Percentiles rank a stretch among this genome's conserved stretches.
Conservation (phyloP, 352 stramenopile genomes). For the Globisporangium perplexum region DNA sequence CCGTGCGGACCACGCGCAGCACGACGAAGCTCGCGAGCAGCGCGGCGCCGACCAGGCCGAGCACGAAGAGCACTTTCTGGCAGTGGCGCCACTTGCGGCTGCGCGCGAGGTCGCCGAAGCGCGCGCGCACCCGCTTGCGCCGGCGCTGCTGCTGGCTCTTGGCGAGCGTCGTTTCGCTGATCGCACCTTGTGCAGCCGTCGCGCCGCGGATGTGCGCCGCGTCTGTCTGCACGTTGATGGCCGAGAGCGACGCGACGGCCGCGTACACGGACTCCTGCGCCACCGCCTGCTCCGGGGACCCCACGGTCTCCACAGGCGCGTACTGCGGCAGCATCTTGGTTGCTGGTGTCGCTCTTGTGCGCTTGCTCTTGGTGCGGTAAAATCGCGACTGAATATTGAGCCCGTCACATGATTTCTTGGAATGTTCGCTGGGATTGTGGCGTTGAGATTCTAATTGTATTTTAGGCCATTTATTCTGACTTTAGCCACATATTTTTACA, state of each 20-base stretch:
- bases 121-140: slow-evolving; percentile 2
- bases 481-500: no score
- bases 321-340: slow-evolving; percentile 10
- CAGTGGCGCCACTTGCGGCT: slow-evolving; percentile 11
- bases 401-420: no score
- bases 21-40: slow-evolving; percentile 12
- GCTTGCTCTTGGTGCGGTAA: no score
- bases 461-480: no score
- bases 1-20: slow-evolving; percentile 10
- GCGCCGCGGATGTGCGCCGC: neutral
- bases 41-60: slow-evolving; percentile 8
- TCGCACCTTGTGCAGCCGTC: neutral
- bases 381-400: no score
- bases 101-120: slow-evolving; percentile 9
- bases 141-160: slow-evolving; percentile 6
- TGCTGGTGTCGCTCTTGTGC: no score
- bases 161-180: neutral
- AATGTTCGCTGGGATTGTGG: no score
- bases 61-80: slow-evolving; percentile 5
- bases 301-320: slow-evolving; percentile 6
- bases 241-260: slow-evolving; percentile 12
- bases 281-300: slow-evolving; percentile 8
- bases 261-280: slow-evolving; percentile 1
- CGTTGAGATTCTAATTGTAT: no score
- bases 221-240: slow-evolving; percentile 8